phyloP scores from a whole-genome alignment of 257 asterid genomes.

The Galeopsis tetrahit region DNA sequence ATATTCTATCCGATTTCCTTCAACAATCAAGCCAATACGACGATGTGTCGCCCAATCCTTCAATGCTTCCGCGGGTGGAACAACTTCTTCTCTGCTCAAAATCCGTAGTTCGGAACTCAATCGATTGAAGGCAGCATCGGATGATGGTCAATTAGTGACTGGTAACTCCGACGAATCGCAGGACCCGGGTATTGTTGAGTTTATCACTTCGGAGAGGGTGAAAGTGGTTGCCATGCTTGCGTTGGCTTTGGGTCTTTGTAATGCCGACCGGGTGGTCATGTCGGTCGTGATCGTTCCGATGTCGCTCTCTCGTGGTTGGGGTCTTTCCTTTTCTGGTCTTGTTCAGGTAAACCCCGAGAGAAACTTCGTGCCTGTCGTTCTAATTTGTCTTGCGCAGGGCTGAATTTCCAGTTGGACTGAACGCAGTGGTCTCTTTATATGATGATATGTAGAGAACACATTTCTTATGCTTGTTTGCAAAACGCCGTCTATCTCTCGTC shows the following conservation, averaged over 20 bases:
- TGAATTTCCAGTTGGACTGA: conserved; percentile 21
- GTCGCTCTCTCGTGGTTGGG: conserved; percentile 80
- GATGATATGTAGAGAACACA: neutral
- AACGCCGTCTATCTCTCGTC: neutral
- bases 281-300: conserved; percentile 97
- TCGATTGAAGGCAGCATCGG: conserved; percentile 43
- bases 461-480: conserved; percentile 15
- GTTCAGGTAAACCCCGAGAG: conserved; percentile 67
- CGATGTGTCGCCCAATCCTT: conserved; percentile 28
- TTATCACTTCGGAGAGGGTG: conserved; percentile 95
- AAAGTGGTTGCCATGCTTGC: conserved; percentile 97
- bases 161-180: conserved; percentile 38
- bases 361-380: neutral
- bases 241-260: conserved; percentile 85
- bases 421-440: neutral
- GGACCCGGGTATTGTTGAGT: conserved; percentile 66
- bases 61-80: conserved; percentile 27
- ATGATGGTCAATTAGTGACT: conserved; percentile 37
- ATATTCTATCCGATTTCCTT: conserved; percentile 23
- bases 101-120: conserved; percentile 26
- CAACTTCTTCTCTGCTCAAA: conserved; percentile 16
- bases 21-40: conserved; percentile 27
- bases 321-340: conserved; percentile 87
- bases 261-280: conserved; percentile 98
- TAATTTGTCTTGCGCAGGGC: neutral